Conservation (phyloP, 305 asterid genomes). For the Rubia peregrina region DNA sequence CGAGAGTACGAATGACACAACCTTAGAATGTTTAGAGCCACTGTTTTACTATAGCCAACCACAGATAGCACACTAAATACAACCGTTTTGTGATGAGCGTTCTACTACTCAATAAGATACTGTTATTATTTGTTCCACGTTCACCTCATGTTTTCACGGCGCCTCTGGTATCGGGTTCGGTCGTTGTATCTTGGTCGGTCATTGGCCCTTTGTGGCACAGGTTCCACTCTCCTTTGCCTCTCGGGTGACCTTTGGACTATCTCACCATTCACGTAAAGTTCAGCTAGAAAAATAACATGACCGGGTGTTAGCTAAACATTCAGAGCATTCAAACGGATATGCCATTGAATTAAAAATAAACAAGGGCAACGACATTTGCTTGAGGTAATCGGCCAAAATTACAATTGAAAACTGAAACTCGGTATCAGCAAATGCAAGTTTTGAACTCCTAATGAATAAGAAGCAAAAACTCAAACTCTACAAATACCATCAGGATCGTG, state of each 20-base stretch:
- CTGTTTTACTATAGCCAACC: not conserved
- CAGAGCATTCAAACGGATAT: not conserved
- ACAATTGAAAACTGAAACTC: too few species aligned
- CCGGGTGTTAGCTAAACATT: not conserved
- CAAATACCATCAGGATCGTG: not conserved
- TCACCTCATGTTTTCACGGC: slow-evolving; percentile 61
- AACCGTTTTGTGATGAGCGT: slow-evolving; percentile 1
- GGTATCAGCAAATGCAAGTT: too few species aligned
- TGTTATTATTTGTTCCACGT: slow-evolving; percentile 7
- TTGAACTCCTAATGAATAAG: not conserved
- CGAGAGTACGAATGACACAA: not conserved
- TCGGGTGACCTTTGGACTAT: slow-evolving; percentile 81
- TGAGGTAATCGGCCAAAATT: too few species aligned
- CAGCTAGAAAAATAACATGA: slow-evolving; percentile 43
- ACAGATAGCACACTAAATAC: not conserved
- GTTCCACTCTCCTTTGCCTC: slow-evolving; percentile 84
- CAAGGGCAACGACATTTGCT: too few species aligned
- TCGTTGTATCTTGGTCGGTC: slow-evolving; percentile 85
- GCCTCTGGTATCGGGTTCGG: slow-evolving; percentile 70
- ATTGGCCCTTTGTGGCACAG: slow-evolving; percentile 74
- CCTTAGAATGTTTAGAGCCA: not conserved
- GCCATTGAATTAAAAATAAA: too few species aligned
- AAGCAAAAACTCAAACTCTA: not conserved
- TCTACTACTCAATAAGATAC: not conserved
- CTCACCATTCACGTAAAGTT: slow-evolving; percentile 72